Evolutionary conservation across 352 stramenopile species (phyloP), one percentile per base, ranked within the genome.

Genomic region (Globisporangium alternatum): DNA sequence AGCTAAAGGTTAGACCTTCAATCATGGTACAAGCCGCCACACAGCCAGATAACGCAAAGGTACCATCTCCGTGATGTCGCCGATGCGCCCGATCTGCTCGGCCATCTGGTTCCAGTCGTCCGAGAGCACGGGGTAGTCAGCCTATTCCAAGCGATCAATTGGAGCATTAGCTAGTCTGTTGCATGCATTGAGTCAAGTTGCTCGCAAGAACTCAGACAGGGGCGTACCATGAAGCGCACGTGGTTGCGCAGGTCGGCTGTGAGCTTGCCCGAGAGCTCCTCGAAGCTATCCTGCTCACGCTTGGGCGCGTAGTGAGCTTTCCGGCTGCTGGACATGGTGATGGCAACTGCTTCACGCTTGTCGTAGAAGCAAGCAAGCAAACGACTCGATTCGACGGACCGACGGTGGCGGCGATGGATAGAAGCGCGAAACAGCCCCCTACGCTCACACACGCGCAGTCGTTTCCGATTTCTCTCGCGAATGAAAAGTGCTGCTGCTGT

Each of bases 21-120:
- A 4, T n/a, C 39, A 45, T 39, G 9, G 33, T 39, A 10, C 9
- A 39, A 39, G 35, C 41, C 41, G 21, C 17, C 43, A 4, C 35
- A 41, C 35, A 48, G 17, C 13, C 19, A 44, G 6, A 47, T 9
- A 30, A 33, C 45, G n/a, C 19, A 13, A 56, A 9, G 15, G 13
- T 51, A 87, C 77, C 86, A 95, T 95, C 64, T 97, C 90, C 0
- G 89, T 96, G 70, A 96, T 95, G 61, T 93, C 75, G 25, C 88
- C 89, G 59, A 97, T 95, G 62, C 90, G 85, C 19, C 78, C 81
- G 37, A 97, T 91, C 60, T 95, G 88, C 60, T 92, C 79, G 0
- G 90, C 88, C 90, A 97, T 97, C 56, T 83, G 66, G 53, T 84
- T 90, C 90, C 90, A 97, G 59, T 88, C 76, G 56, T 95, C 86